phyloP scores from a whole-genome alignment of 2,329 filamentous ascomycete genomes.

The Dactylonectria macrodidyma region DNA sequence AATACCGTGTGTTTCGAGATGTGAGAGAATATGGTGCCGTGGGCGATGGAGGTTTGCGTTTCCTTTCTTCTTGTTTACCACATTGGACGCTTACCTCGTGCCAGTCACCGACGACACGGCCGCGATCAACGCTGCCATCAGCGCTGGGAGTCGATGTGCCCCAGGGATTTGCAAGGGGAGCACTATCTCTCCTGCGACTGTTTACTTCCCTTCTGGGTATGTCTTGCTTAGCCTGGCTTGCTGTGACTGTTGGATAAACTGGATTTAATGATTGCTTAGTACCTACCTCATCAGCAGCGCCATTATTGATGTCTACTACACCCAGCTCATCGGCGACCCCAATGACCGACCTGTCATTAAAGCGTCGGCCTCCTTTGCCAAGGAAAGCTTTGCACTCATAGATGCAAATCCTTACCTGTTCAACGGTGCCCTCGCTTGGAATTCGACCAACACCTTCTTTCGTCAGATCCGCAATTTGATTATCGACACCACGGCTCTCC shows the following conservation, averaged over 20 bases:
- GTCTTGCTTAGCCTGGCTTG: conserved; percentile 1
- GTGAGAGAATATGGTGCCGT: conserved; percentile 50
- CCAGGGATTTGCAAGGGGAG: conserved; percentile 48
- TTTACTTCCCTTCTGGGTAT: conserved; percentile 57
- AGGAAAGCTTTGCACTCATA: conserved; percentile 59
- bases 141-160: conserved; percentile 42
- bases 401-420: conserved; percentile 64
- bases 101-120: conserved; percentile 46
- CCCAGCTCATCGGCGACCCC: conserved; percentile 82
- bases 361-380: conserved; percentile 64
- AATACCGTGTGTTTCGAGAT: conserved; percentile 50
- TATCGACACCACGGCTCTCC: conserved; percentile 67
- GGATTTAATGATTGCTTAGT: conserved; percentile 37
- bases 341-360: conserved; percentile 69
- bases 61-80: background rate
- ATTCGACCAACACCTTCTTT: conserved; percentile 72
- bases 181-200: conserved; percentile 55
- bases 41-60: conserved; percentile 47
- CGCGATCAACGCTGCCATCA: conserved; percentile 49
- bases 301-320: conserved; percentile 84
- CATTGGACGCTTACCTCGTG: conserved; percentile 12
- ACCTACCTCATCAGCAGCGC: conserved; percentile 81
- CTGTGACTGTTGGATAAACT: conserved; percentile 35
- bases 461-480: conserved; percentile 71
- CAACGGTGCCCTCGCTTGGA: conserved; percentile 60